Evolutionary conservation across 129 eudicot species (phyloP).

Genomic region (Flaveria bidentis): DNA sequence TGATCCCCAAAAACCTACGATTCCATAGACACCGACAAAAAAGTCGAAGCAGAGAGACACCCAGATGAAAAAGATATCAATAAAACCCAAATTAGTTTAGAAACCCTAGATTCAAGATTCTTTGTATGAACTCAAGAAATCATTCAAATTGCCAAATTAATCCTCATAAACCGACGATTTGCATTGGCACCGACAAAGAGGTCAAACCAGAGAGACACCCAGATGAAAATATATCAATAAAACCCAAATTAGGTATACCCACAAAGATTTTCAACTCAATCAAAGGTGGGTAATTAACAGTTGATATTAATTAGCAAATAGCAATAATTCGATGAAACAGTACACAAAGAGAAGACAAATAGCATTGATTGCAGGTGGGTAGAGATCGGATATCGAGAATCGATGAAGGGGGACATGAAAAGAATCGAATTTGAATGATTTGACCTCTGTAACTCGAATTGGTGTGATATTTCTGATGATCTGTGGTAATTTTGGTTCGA

Average conservation of each 20-base stretch:
- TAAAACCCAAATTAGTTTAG: constrained; percentile 18
- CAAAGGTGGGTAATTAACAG: background rate
- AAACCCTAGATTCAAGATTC: constrained; percentile 20
- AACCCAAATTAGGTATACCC: constrained; percentile 25
- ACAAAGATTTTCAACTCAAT: constrained; percentile 14
- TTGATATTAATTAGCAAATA: constrained; percentile 3
- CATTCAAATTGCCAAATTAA: constrained; percentile 18
- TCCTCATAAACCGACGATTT: constrained; percentile 2
- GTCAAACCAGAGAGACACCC: no score
- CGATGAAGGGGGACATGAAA: constrained; percentile 10
- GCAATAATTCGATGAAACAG: constrained; percentile 22
- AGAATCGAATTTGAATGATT: constrained; percentile 16
- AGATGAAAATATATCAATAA: background rate
- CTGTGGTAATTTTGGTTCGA: background rate
- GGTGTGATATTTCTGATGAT: background rate
- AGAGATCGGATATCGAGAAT: background rate
- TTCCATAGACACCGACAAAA: constrained; percentile 31
- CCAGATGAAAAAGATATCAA: background rate
- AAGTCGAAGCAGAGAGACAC: no score
- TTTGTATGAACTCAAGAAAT: constrained; percentile 2
- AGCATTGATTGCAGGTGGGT: constrained; percentile 22
- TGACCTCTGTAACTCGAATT: background rate
- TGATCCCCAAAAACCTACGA: background rate
- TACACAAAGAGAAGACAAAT: constrained; percentile 21
- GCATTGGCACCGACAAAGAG: constrained; percentile 26